Conservation (phyloP, 306 rosid species). For the Trifolium dubium region DNA sequence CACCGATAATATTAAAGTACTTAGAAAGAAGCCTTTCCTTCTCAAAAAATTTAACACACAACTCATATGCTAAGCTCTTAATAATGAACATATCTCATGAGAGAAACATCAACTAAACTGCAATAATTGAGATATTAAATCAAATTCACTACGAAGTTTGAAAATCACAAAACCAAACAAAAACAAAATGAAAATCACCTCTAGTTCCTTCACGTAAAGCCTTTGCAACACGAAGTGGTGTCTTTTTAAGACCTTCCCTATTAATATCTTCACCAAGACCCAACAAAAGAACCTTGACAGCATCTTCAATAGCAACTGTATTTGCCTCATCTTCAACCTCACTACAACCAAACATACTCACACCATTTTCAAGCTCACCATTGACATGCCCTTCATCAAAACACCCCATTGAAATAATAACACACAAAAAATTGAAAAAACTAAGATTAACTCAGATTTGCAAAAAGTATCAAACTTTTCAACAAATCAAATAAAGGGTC, state of each 20-base stretch:
- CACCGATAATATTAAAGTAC: no score
- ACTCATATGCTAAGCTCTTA: not conserved
- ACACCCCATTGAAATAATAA: constrained; percentile 68
- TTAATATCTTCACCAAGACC: constrained; percentile 85
- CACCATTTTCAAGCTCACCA: constrained; percentile 66
- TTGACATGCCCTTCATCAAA: constrained; percentile 63
- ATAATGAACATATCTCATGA: constrained; percentile 7
- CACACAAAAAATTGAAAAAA: not conserved
- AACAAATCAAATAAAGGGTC: not conserved
- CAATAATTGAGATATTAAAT: not conserved
- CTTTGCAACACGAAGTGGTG: constrained; percentile 93
- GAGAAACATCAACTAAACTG: constrained; percentile 19
- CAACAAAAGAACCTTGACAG: constrained; percentile 72
- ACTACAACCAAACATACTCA: constrained; percentile 45
- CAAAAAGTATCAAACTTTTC: constrained; percentile 23
- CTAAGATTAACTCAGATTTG: not conserved
- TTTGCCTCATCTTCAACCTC: constrained; percentile 59
- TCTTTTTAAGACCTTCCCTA: constrained; percentile 83
- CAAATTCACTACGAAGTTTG: not conserved
- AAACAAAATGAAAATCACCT: constrained; percentile 50
- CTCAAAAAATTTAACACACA: not conserved
- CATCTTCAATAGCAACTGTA: constrained; percentile 65
- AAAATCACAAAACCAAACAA: not conserved
- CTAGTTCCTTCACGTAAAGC: constrained; percentile 87
- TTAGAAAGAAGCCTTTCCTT: not conserved